Base-by-base conservation (phyloP, 768 basidiomycete species). In the Termitomyces sp. region DNA sequence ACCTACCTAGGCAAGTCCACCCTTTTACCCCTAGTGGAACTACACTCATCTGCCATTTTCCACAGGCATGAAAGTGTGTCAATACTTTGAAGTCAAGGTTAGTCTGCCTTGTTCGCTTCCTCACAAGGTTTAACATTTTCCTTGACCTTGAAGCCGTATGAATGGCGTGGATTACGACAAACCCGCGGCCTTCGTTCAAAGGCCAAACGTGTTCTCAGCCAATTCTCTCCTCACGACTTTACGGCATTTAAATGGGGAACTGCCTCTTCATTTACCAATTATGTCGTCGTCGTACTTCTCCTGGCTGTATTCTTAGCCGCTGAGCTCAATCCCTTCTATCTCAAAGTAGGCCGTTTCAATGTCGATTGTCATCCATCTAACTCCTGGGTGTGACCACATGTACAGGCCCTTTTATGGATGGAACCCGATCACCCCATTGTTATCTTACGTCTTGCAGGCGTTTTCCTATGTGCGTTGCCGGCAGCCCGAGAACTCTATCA, bases 181-280 rank as follows among this genome's bases (percentile, higher is more conserved):
- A 88, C 83, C 52, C 83, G 81, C 58, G 90, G 91, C 22, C 67
- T 94, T 35, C 82, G 89, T 40, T 85, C 86, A 7, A 92, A 92
- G 66, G 88, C 91, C 23, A 82, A 79, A 56, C 83, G 91, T 20
- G 88, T 92, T 36, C 70, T 93, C 39, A 88, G 82, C 57, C 91
- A 93, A 63, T 91, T 93, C 67, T 89, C 89, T 9, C 91, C 91
- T 12, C 88, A 90, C 56, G 91, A 92, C 62, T 94, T 89, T 72
- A 93, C 90, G 16, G 81, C 88, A 10, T 93, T 93, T 76, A 84
- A 89, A 64, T 94, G 91, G 91, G 91, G 86, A 60, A 88, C 90
- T 2, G 84, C 88, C 9, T 76, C 78, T 43, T 83, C 83, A 35
- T 89, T 91, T 65, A 73, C 79, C 40, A 84, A 91, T 69, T 93